Percentiles rank a stretch among this genome's conserved stretches.
Conservation (phyloP, 129 eudicot species). For the Flaveria trinervia region DNA sequence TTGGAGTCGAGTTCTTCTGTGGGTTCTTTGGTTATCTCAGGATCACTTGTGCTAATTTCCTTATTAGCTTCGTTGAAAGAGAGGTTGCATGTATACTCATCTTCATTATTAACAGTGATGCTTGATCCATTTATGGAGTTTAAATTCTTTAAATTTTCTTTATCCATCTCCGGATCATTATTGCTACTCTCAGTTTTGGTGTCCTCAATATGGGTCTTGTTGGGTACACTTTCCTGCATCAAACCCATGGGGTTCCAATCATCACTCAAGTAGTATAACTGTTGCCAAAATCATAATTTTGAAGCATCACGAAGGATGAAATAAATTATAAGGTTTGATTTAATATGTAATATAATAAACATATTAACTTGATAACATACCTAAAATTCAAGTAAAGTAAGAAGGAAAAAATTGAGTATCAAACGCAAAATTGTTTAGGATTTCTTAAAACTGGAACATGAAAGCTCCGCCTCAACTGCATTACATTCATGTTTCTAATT, state of each 20-base stretch:
- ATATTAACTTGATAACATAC: not conserved
- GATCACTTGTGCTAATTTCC: slow-evolving; percentile 8
- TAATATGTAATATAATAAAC: not conserved
- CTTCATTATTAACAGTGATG: not conserved
- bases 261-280: not conserved
- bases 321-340: not conserved
- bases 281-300: not conserved
- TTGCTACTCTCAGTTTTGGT: slow-evolving; percentile 3
- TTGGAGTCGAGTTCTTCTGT: not conserved
- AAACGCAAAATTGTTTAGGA: too few species aligned
- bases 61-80: not conserved
- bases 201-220: not conserved
- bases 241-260: not conserved
- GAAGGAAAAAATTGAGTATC: too few species aligned
- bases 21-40: not conserved
- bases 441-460: not conserved
- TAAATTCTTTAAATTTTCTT: slow-evolving; percentile 10
- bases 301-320: not conserved
- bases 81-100: not conserved
- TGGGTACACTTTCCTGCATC: slow-evolving; percentile 30
- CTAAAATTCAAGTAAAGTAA: not conserved
- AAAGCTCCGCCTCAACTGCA: slow-evolving; percentile 21
- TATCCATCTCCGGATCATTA: not conserved
- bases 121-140: not conserved
- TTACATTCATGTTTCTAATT: slow-evolving; percentile 4